Evolutionary conservation across 2,329 filamentous ascomycete species (phyloP), one percentile per base, ranked within the genome.

Genomic region (Cordyceps cicadae): DNA sequence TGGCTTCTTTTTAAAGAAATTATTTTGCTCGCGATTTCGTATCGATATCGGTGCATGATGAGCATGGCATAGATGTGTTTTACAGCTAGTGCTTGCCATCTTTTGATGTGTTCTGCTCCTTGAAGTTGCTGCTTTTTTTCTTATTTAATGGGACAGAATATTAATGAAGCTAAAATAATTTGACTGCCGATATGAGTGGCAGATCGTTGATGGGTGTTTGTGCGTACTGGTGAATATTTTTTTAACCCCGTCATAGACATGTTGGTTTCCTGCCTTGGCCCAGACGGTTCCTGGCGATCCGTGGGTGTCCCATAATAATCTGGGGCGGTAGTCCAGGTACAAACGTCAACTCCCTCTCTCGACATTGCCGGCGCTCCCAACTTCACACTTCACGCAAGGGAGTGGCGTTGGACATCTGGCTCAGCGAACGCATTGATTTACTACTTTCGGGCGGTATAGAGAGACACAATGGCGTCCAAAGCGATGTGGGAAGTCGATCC

Each of bases 401-500:
- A 48, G 51, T 54, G 51, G 24, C 51, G 21, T 60, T 43, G 39
- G n/a, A 32, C 29, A 54, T 41, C 24, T 34, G 50, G 50, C 41
- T 8, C 21, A 50, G 34, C 21, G 21, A 43, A 39, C 41, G 26
- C 15, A 54, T 29, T 11, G 3, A 19, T 21, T 21, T 41, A 39
- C 8, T 21, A 50, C 50, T 50, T 54, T 60, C 43, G 21, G 43
- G 17, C 34, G 12, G 6, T 9, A 57, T 51, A 62, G 48, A 59
- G 29, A 43, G 62, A 66, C 67, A 68, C 67, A 61, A 84, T 86
- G 84, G 78, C 84, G 66, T 81, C 85, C 71, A 93, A 92, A 77
- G 84, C 82, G 67, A 93, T 96, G 89, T 99, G 94, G 94, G 94
- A 99, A 79, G 92, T 99, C 66, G 94, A 99, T 76, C 94, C 94